These are phyloP conservation scores for Xylaria sp. DNA, from an alignment of 495 filamentous ascomycete species.

Conservation along the genomic window DNA sequence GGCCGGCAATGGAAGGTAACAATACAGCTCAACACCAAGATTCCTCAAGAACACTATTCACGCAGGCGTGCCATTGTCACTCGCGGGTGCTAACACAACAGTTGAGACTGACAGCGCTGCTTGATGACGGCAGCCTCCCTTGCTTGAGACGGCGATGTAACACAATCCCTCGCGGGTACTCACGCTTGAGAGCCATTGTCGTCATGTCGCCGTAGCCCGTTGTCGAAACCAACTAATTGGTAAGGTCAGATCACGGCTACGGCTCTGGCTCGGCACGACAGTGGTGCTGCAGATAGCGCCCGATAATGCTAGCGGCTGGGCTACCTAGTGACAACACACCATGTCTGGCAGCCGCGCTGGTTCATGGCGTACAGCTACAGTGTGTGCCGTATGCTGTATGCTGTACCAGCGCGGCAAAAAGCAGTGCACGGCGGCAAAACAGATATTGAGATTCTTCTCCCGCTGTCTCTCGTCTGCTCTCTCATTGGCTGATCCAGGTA, in stretches of 20 bases:
- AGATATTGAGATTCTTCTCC: background rate
- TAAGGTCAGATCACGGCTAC: background rate
- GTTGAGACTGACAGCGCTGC: background rate
- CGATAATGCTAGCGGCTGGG: background rate
- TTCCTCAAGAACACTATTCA: conserved; percentile 1
- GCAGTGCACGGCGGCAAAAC: background rate
- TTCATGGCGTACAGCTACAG: background rate
- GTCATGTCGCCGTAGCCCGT: background rate
- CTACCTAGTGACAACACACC: background rate
- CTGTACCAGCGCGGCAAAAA: conserved; percentile 20
- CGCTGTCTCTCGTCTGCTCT: background rate
- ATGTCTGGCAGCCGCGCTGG: background rate
- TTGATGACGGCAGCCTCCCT: background rate
- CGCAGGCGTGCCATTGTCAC: background rate
- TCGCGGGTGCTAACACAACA: background rate
- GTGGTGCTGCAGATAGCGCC: background rate
- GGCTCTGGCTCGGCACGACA: background rate
- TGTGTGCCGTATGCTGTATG: background rate
- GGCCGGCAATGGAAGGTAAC: conserved; percentile 7
- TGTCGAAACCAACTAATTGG: background rate
- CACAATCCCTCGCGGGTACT: background rate
- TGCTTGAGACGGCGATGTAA: conserved; percentile 7
- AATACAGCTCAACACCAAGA: conserved; percentile 15
- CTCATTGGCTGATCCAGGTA: conserved; percentile 6
- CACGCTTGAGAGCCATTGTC: background rate